Evolutionary conservation across 1,284 basidiomycete genomes (phyloP).

Genomic region (Cystobasidium sp.): DNA sequence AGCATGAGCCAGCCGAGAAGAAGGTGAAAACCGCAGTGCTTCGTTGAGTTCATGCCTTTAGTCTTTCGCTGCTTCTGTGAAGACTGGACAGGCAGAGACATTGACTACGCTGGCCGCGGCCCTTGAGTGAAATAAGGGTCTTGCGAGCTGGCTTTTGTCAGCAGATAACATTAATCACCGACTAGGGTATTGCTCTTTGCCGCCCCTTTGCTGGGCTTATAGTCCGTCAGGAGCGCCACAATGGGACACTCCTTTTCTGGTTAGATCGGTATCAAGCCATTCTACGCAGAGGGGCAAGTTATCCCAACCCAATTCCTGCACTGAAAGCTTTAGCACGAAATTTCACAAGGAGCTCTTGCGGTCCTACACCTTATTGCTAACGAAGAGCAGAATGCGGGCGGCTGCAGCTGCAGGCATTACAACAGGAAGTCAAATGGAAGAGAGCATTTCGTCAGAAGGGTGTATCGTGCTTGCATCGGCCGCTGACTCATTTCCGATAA

Average conservation of each 20-base stretch:
- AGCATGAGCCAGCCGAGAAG: slow-evolving; percentile 14
- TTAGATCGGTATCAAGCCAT: slow-evolving; percentile 13
- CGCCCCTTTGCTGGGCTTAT: slow-evolving; percentile 10
- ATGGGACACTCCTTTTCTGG: slow-evolving; percentile 15
- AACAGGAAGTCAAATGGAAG: slow-evolving; percentile 16
- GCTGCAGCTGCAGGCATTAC: slow-evolving; percentile 14
- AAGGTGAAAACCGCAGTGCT: slow-evolving; percentile 15
- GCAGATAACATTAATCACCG: slow-evolving; percentile 16
- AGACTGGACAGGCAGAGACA: slow-evolving; percentile 15
- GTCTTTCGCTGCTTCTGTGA: slow-evolving; percentile 13
- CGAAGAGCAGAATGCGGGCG: slow-evolving; percentile 7
- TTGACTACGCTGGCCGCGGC: slow-evolving; percentile 12
- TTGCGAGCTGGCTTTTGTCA: slow-evolving; percentile 12
- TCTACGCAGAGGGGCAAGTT: slow-evolving; percentile 13
- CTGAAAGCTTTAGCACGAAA: slow-evolving; percentile 12
- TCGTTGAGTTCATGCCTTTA: slow-evolving; percentile 16
- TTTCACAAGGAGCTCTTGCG: slow-evolving; percentile 10
- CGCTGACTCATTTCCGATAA: slow-evolving; percentile 15
- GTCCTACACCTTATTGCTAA: slow-evolving; percentile 10
- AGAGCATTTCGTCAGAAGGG: slow-evolving; percentile 12
- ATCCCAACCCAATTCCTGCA: slow-evolving; percentile 11
- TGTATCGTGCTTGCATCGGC: slow-evolving; percentile 15
- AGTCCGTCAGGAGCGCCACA: slow-evolving; percentile 14
- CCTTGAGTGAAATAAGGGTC: slow-evolving; percentile 12
- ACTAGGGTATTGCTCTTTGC: slow-evolving; percentile 15